phyloP scores from a whole-genome alignment of 257 asterid genomes.

The Solanum tarijense region DNA sequence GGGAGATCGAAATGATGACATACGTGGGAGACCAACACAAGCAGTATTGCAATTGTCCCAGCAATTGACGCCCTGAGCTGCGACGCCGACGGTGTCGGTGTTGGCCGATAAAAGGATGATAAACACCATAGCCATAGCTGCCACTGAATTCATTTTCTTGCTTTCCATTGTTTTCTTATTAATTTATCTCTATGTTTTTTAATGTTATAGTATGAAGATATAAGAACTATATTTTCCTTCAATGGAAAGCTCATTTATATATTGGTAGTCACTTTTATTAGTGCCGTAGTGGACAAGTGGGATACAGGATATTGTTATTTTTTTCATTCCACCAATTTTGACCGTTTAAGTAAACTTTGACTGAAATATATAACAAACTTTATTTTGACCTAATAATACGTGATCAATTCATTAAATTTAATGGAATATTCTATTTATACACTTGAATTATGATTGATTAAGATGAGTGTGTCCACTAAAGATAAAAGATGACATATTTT shows the following conservation, averaged over 20 bases:
- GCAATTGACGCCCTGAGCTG: constrained; percentile 29
- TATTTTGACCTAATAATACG: background rate
- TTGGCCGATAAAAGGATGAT: constrained; percentile 20
- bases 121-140: constrained; percentile 10
- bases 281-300: background rate
- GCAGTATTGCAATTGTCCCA: constrained; percentile 33
- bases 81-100: constrained; percentile 15
- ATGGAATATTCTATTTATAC: background rate
- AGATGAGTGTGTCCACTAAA: background rate
- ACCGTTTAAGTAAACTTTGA: background rate
- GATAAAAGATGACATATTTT: too few relatives aligned
- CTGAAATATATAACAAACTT: background rate
- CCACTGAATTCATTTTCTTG: constrained; percentile 14
- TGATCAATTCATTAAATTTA: background rate
- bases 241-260: background rate
- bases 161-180: constrained; percentile 12
- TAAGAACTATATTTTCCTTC: background rate
- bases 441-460: too few relatives aligned
- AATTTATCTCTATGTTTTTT: background rate
- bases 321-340: background rate
- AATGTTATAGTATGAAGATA: background rate
- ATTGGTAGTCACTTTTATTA: background rate
- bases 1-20: background rate
- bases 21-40: constrained; percentile 29
- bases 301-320: background rate